These are phyloP conservation scores for Angomonas desouzai DNA, from an alignment of 208 protist species.

Conservation along the genomic window DNA sequence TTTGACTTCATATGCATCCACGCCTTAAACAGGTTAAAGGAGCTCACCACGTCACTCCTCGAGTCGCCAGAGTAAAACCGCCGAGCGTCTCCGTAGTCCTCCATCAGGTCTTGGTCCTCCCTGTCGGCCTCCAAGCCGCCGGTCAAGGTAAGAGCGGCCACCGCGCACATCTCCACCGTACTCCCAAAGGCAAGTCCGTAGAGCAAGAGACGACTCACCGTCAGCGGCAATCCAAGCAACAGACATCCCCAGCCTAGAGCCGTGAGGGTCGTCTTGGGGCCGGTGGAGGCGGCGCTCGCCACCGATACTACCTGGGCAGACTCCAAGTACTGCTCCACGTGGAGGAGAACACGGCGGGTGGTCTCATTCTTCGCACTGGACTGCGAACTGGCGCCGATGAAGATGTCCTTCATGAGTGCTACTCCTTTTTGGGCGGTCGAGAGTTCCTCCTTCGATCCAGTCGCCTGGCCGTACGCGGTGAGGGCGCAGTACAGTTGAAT, in stretches of 20 bases:
- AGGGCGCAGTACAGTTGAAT: conserved; percentile 69
- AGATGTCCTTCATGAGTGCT: conserved; percentile 4
- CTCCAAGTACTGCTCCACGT: conserved; percentile 61
- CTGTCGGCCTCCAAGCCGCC: conserved; percentile 44
- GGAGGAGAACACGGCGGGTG: conserved; percentile 32
- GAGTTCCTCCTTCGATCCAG: conserved; percentile 14
- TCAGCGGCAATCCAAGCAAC: conserved; percentile 41
- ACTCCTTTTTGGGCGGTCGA: conserved; percentile 1
- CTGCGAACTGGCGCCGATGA: not conserved
- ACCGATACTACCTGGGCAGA: conserved; percentile 31
- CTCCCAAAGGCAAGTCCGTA: conserved; percentile 36
- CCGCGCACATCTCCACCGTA: conserved; percentile 43
- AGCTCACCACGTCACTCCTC: conserved; percentile 57
- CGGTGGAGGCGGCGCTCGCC: too few species aligned
- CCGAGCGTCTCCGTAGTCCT: conserved; percentile 43
- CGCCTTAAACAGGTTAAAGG: conserved; percentile 79
- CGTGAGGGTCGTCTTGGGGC: conserved; percentile 13
- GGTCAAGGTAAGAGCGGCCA: conserved; percentile 63
- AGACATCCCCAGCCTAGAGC: conserved; percentile 47
- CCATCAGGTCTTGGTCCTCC: conserved; percentile 22
- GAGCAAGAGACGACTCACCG: conserved; percentile 48
- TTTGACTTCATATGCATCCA: conserved; percentile 43
- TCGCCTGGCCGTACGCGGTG: conserved; percentile 59
- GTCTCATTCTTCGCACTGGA: conserved; percentile 17
- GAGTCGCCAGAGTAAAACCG: conserved; percentile 75